Base-by-base conservation (phyloP, 805 yeast species). In the Candida berthetii region DNA sequence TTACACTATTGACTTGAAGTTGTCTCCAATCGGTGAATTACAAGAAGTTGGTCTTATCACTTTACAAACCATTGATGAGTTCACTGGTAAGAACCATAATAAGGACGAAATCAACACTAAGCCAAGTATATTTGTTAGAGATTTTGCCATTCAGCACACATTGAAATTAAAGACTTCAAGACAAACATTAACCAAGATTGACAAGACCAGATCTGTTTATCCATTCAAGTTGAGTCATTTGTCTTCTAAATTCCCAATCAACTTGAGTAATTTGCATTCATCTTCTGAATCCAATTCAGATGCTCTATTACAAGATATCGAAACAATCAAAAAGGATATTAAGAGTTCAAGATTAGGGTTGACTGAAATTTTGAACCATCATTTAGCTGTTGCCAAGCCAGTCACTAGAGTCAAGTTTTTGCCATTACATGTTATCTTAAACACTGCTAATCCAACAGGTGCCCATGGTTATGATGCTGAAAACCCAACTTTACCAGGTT, bases 191-290 rank as follows among this genome's bases (percentile, higher is more conserved):
- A 70, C 78, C 28, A 75, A 75, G 45, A 76, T 87, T 49, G 96
- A 89, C 63, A 78, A 75, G 50, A 68, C 75, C 37, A 71, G 77
- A 51, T 85, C 96, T 22, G 98, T 93, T 28, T 91, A 78, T 63
- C 98, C 99, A 43, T 87, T 91, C 72, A 91, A 88, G 64, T 72
- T 90, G 50, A 72, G 88, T 31, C 83, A 86, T 64, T 66, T 86
- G 37, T 74, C 87, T 14, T 68, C 71, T 19, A 53, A 62, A 33
- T 82, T 82, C 73, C 90, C 90, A 42, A 61, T 82, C 19, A 64
- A 74, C 37, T 55, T 66, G 33, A 54, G 62, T 31, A 61, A 61
- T 22, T 52, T 69, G 40, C 57, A 54, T 35, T 40, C 36, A 37
- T 7, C 6, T 22, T 7, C 6, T 22, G 25, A 22, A 7, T 42